Evolutionary conservation across 371 early-diverging fungal species (phyloP).

Genomic region (Mucor irregularis): DNA sequence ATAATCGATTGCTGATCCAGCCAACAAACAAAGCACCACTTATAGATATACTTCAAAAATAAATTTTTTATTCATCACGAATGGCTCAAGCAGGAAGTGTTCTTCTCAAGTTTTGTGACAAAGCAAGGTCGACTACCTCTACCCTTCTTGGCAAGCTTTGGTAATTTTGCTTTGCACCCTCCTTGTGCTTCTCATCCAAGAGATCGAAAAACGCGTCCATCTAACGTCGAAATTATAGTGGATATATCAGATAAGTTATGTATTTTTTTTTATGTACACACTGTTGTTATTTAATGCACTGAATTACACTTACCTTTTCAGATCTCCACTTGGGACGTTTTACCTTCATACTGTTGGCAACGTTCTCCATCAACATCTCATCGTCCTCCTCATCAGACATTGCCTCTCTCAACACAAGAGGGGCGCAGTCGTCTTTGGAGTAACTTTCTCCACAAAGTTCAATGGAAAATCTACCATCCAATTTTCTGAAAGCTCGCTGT

Average conservation of each 20-base stretch:
- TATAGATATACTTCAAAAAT: not conserved
- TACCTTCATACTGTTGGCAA: not conserved
- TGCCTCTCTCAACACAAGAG: too few species aligned
- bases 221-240: not conserved
- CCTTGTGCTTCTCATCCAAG: too few species aligned
- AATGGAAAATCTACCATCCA: too few species aligned
- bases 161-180: too few species aligned
- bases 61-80: not conserved
- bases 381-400: not conserved
- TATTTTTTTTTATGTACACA: not conserved
- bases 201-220: too few species aligned
- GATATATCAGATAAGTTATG: not conserved
- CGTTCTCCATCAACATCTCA: not conserved
- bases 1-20: not conserved
- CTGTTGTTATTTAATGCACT: too few species aligned
- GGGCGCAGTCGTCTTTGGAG: too few species aligned
- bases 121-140: too few species aligned
- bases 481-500: too few species aligned
- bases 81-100: not conserved
- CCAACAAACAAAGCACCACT: not conserved
- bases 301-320: not conserved
- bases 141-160: too few species aligned
- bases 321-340: not conserved
- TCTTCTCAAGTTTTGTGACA: too few species aligned
- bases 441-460: too few species aligned